These are phyloP conservation scores for Oryza nivara DNA, from an alignment of 176 grass and related monocot species.

Conservation along the genomic window DNA sequence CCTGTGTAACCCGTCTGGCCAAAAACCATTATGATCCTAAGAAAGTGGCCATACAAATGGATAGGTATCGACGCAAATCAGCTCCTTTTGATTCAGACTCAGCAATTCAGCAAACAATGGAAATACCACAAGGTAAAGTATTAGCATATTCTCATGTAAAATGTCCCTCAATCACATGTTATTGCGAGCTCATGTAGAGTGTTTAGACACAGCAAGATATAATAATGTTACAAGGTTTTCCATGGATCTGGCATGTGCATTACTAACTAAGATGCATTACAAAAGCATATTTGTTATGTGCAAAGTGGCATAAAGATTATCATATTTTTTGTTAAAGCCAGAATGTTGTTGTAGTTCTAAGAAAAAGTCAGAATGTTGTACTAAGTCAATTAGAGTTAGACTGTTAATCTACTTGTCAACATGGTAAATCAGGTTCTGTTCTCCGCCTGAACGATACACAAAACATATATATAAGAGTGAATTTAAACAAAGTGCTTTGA, in stretches of 20 bases:
- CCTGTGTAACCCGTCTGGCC: constrained; percentile 47
- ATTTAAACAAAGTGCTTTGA: neutral
- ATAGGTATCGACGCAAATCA: constrained; percentile 55
- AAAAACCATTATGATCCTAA: constrained; percentile 42
- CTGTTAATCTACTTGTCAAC: constrained; percentile 16
- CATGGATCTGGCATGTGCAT: neutral
- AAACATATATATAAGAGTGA: neutral
- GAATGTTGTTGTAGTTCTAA: neutral
- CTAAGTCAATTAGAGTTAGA: neutral
- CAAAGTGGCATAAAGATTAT: neutral
- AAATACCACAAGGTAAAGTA: constrained; percentile 63
- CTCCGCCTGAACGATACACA: neutral
- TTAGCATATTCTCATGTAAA: constrained; percentile 19
- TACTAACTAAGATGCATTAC: neutral
- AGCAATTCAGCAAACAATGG: constrained; percentile 43
- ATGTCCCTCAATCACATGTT: neutral
- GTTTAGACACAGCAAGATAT: neutral
- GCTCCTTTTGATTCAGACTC: constrained; percentile 48
- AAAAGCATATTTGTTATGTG: constrained; percentile 1
- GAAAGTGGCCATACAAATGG: constrained; percentile 49
- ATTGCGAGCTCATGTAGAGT: neutral
- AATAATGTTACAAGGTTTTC: neutral
- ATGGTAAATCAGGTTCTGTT: neutral
- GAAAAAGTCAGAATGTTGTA: neutral
- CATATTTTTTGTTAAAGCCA: neutral